Base-by-base conservation (phyloP, 2,329 filamentous ascomycete genomes). In the Aureobasidium uvarum region DNA sequence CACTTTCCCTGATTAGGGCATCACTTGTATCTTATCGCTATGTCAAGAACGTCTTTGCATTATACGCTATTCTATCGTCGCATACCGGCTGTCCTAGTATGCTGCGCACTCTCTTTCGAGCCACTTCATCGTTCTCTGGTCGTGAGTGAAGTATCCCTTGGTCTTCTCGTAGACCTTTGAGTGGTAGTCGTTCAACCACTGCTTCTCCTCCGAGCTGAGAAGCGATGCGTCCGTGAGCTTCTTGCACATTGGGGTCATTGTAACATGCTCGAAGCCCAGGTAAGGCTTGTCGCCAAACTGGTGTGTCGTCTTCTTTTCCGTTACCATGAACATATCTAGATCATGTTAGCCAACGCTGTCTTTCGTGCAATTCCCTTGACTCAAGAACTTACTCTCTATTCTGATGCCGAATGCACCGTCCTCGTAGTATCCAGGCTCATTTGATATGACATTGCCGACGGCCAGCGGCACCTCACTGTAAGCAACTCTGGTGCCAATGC, bases 361-460 rank as follows among this genome's bases (percentile, higher is more conserved):
- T 20, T 11, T 16, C 20, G 64, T 46, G n/a, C n/a, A n/a, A 56
- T 14, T 13, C 13, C 14, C 36, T 23, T 11, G 4, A 38, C 13
- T 38, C 3, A n/a, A 56, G 69, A 56, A 69, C 79, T 72, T 71
- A 83, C 81, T 99, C 78, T 99, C 95, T 72, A 97, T 97, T 20
- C 95, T 89, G 70, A 99, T 95, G 20, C 95, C 95, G 73, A 96
- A 99, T 45, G 87, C 87, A 55, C 92, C 94, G 72, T 99, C 95
- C 77, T 98, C 93, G 76, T 99, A 99, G 79, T 93, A 99, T 36
- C 95, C 95, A 1, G 95, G 95, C 77, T 99, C 83, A 72, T 97
- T 92, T 1, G 94, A 98, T 62, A 98, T 86, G 46, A 99, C 94
- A 72, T 99, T 97, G 51, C 95, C 95, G n/a, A 91, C 84, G 0